Base-by-base conservation (phyloP, 352 stramenopile species). In the Globisporangium echinulatum region DNA sequence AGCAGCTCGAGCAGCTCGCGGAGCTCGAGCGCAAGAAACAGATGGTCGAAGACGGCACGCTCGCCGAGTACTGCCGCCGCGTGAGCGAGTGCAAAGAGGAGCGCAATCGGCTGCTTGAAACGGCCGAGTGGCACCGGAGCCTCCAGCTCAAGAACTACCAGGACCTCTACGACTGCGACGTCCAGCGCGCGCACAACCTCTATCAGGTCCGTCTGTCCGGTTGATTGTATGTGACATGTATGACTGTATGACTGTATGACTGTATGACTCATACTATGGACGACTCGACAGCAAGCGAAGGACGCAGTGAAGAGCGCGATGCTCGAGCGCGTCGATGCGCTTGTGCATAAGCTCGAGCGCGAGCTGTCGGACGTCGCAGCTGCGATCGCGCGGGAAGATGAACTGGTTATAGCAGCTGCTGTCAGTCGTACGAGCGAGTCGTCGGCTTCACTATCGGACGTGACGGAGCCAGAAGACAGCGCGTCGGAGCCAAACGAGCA, bases 11-110 rank as follows among this genome's bases (percentile, higher is more conserved):
- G 63, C 80, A 88, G 47, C 58, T 92, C 50, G 59, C 74, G 33
- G 84, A 91, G 64, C 71, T 93, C 19, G 81, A 91, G 68, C 82
- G 87, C 62, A 93, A 93, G 68, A 82, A 85, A 60, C 72, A 84
- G 49, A 93, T 93, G 81, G 79, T 93, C 44, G 81, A 91, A 58
- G 81, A 90, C 57, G 83, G 83, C 48, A 91, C 81, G 40, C 77
- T 93, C 2, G 79, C 80, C 17, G 83, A 92, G 70, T 92, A 82
- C 70, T 91, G 83, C 43, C 81, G 83, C 15, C 83, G 83, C n/a
- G 82, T 90, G 37, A 80, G 77, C 13, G 84, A 88, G 52, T 93
- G 90, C 59, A 93, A 93, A 61, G 79, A 91, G 48, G 82, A 93
- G 55, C 77, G 79, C 56, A 88, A 86, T 47, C 76, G 77, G 5